phyloP scores from a whole-genome alignment of 2,329 filamentous ascomycete genomes.

The Aspergillus unguis region DNA sequence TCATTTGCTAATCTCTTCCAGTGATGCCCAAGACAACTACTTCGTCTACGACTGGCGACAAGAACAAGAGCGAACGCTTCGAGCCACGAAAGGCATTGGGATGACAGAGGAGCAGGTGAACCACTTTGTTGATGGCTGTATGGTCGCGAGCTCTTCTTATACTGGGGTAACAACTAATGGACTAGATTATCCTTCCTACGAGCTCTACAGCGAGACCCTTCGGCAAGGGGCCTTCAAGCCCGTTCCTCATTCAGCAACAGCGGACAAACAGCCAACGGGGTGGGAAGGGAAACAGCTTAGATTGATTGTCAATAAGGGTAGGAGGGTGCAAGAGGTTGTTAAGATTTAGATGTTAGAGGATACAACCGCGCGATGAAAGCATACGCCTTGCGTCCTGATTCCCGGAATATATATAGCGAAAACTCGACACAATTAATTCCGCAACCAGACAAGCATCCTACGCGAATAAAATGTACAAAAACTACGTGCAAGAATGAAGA shows the following conservation, averaged over 20 bases:
- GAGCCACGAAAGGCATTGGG: slow-evolving; percentile 63
- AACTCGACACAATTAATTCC: too few species aligned
- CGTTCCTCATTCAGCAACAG: slow-evolving; percentile 13
- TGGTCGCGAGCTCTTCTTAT: slow-evolving; percentile 20
- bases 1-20: slow-evolving; percentile 16
- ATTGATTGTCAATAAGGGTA: slow-evolving; percentile 59
- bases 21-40: slow-evolving; percentile 66
- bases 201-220: slow-evolving; percentile 62
- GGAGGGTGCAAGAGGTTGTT: slow-evolving; percentile 57
- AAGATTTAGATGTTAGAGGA: slow-evolving; percentile 40
- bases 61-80: slow-evolving; percentile 73
- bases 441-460: too few species aligned
- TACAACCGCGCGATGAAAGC: neutral
- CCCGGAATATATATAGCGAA: too few species aligned
- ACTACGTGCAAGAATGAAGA: neutral
- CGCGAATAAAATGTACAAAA: too few species aligned
- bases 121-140: slow-evolving; percentile 68
- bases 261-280: slow-evolving; percentile 23
- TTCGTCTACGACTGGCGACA: slow-evolving; percentile 83
- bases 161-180: neutral
- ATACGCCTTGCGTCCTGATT: neutral
- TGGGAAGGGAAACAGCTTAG: slow-evolving; percentile 57
- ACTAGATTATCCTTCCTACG: slow-evolving; percentile 67
- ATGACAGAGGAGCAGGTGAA: slow-evolving; percentile 81
- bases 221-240: slow-evolving; percentile 55